These are phyloP conservation scores for Brassica napus DNA, from an alignment of 345 rosid genomes.

Conservation along the genomic window DNA sequence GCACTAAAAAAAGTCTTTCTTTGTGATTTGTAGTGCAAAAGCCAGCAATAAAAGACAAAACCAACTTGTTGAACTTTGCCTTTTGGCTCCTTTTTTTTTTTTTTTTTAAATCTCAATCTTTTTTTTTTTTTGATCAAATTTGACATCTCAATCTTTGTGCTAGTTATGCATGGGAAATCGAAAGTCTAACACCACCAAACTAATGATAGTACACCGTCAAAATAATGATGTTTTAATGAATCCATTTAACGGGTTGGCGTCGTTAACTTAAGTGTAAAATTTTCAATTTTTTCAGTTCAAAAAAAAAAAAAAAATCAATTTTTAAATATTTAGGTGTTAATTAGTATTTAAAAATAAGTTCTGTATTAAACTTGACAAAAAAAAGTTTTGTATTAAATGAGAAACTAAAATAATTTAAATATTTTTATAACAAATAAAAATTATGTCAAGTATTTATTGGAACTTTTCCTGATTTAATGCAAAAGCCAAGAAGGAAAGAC, in stretches of 20 bases:
- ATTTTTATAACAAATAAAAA: too few relatives aligned
- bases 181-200: background rate
- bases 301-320: background rate
- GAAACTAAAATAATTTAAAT: background rate
- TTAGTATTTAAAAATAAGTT: background rate
- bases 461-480: background rate
- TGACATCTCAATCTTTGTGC: background rate
- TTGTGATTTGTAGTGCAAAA: constrained; percentile 16
- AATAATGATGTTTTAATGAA: too few relatives aligned
- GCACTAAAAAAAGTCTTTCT: background rate
- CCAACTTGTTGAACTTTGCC: background rate
- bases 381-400: too few relatives aligned
- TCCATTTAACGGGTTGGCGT: too few relatives aligned
- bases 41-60: constrained; percentile 10
- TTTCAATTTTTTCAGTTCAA: background rate
- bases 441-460: background rate
- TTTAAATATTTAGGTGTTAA: too few relatives aligned
- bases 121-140: too few relatives aligned
- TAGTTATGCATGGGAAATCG: constrained; percentile 3
- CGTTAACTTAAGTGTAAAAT: background rate
- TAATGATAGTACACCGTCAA: background rate
- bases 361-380: background rate
- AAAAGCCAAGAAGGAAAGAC: constrained; percentile 13
- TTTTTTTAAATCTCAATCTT: too few relatives aligned
- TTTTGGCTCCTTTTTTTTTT: background rate